Evolutionary conservation across 139 green algal genomes (phyloP), one percentile per base, ranked within the genome.

Genomic region (Haematococcus sp.): DNA sequence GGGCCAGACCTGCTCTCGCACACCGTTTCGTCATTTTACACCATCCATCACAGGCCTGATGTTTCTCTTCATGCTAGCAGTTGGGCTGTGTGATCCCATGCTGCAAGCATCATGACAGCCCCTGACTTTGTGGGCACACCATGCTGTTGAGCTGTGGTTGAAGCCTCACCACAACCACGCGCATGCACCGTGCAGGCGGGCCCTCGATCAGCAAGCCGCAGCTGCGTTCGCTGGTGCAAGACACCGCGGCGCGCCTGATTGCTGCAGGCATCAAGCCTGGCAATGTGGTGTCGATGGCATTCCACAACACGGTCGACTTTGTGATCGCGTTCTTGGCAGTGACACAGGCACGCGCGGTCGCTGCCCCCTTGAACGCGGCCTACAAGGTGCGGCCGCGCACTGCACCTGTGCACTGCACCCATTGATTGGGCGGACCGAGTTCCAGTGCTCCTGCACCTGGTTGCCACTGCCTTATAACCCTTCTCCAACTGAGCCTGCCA

Each of bases 281-380:
- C 2, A 79, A 91, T 35, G 69, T 84, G 17, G 84, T 92, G 13
- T 84, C 73, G 68, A 86, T 91, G 17, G 84, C 81, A 0, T 82
- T 89, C 13, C 58, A 74, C n/a, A 94, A 94, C 75, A 91, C 86
- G 71, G 87, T 89, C 11, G 89, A 93, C 23, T 94, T 88, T 61
- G 76, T 92, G 9, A 80, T 92, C 0, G 81, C 85, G 0, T 94
- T 93, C 74, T 55, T 94, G 27, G 89, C 73, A 23, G 73, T 89
- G 17, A 90, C 83, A 1, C 78, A 76, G 19, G 81, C 85, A 0
- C 77, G 88, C 23, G 85, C 78, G 0, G 81, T 92, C 0, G 89
- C 86, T 16, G 89, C 89, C 1, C 89, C 89, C 0, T 76, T 94
- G 4, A 94, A 94, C 74, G 68, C 86, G 28, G 86, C 78, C 30